Evolutionary conservation across 1,284 basidiomycete species (phyloP).

Genomic region (Mycena sp.): DNA sequence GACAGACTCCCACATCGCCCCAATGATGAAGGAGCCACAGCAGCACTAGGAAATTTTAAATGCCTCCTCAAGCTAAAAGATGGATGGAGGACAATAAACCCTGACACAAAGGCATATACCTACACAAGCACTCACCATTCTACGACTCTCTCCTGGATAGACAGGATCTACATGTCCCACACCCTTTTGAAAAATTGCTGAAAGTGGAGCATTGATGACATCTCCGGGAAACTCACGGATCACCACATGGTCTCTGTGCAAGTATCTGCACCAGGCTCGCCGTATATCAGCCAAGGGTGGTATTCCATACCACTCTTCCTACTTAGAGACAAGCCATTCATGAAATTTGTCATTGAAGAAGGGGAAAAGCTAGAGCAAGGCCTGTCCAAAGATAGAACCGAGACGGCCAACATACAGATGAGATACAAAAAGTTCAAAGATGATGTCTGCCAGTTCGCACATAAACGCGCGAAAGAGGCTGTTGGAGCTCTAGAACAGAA

Average conservation of each 20-base stretch:
- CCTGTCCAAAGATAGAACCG: no score
- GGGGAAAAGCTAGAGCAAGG: neutral
- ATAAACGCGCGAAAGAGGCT: conserved; percentile 6
- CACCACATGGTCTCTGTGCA: conserved; percentile 14
- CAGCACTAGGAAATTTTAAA: conserved; percentile 2
- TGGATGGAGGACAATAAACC: conserved; percentile 17
- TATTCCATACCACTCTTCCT: conserved; percentile 14
- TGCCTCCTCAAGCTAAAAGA: conserved; percentile 2
- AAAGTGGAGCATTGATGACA: conserved; percentile 4
- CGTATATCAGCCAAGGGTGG: conserved; percentile 21
- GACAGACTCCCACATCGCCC: conserved; percentile 19
- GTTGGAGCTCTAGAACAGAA: conserved; percentile 2
- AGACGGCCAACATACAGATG: no score
- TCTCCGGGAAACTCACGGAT: neutral
- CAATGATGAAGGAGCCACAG: neutral
- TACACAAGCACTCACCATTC: neutral
- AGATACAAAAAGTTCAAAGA: conserved; percentile 11
- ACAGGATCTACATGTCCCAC: conserved; percentile 1
- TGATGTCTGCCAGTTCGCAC: conserved; percentile 1
- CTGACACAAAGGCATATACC: conserved; percentile 5
- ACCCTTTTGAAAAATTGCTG: neutral
- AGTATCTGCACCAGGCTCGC: no score
- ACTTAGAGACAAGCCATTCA: conserved; percentile 7
- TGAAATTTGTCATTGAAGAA: neutral
- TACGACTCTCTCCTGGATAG: conserved; percentile 1